phyloP scores from a whole-genome alignment of 2,329 filamentous ascomycete genomes.

The Pseudogymnoascus sp. region DNA sequence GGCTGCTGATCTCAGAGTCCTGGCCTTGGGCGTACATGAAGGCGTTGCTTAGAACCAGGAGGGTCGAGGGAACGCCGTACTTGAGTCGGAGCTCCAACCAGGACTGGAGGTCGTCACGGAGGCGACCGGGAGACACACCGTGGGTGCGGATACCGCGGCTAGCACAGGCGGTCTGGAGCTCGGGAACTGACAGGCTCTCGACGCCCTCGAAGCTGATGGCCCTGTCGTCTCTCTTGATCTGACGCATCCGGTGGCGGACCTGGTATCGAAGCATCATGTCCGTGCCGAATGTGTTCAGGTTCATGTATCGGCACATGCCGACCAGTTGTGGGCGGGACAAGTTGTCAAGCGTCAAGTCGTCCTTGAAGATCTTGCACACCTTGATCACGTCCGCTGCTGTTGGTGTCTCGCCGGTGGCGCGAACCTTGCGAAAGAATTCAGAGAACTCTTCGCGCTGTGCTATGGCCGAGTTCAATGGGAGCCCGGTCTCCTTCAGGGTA shows the following conservation, averaged over 20 bases:
- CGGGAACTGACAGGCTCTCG: conserved; percentile 83
- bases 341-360: conserved; percentile 95
- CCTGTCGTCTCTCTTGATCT: conserved; percentile 96
- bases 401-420: conserved; percentile 82
- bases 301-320: conserved; percentile 98
- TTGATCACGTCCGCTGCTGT: conserved; percentile 90
- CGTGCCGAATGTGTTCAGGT: conserved; percentile 91
- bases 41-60: conserved; percentile 91
- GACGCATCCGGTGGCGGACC: conserved; percentile 93
- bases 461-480: conserved; percentile 75
- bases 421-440: conserved; percentile 94
- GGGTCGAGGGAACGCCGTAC: conserved; percentile 91
- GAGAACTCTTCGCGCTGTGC: conserved; percentile 89
- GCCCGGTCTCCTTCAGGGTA: conserved; percentile 85
- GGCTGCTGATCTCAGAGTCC: conserved; percentile 72
- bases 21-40: conserved; percentile 91
- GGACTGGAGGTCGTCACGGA: conserved; percentile 82
- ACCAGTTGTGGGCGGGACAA: conserved; percentile 90
- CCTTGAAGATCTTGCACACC: conserved; percentile 98
- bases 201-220: conserved; percentile 92
- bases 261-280: conserved; percentile 98
- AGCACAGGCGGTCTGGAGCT: conserved; percentile 86
- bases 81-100: conserved; percentile 92
- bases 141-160: conserved; percentile 89
- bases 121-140: conserved; percentile 77